Conservation (phyloP, 1,139 yeast genomes). For the Candida sanyaensis region DNA sequence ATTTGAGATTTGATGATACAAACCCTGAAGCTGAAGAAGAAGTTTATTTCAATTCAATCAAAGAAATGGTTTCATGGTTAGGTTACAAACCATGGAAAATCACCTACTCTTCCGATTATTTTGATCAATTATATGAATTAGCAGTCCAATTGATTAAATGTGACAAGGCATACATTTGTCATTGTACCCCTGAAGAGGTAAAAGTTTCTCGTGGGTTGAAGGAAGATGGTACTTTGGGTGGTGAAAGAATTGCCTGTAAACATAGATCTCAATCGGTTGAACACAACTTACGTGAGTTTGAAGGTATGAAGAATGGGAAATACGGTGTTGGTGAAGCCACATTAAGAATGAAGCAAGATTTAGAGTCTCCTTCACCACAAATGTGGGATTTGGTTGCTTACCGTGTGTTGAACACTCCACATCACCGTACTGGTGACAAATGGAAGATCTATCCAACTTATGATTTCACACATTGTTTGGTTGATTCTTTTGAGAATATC, state of each 20-base stretch:
- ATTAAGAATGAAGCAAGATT: slow-evolving; percentile 94
- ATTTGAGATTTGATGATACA: slow-evolving; percentile 94
- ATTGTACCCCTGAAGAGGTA: slow-evolving; percentile 90
- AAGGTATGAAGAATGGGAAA: slow-evolving; percentile 88
- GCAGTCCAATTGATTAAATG: slow-evolving; percentile 76
- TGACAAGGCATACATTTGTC: slow-evolving; percentile 88
- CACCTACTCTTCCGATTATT: slow-evolving; percentile 95
- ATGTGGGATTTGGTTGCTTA: slow-evolving; percentile 99
- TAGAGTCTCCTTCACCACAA: slow-evolving; percentile 91
- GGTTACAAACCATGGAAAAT: slow-evolving; percentile 92
- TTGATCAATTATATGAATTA: slow-evolving; percentile 80
- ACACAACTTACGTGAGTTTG: slow-evolving; percentile 75
- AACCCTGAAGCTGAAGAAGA: slow-evolving; percentile 99
- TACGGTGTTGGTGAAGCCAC: slow-evolving; percentile 92
- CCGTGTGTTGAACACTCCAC: slow-evolving; percentile 88
- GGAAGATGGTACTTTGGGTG: slow-evolving; percentile 91
- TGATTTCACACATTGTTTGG: slow-evolving; percentile 98
- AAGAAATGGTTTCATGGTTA: slow-evolving; percentile 86
- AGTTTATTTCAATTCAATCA: slow-evolving; percentile 79
- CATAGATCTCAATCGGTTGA: slow-evolving; percentile 73
- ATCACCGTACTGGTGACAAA: slow-evolving; percentile 93
- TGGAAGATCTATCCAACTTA: slow-evolving; percentile 99
- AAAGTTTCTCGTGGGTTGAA: slow-evolving; percentile 87
- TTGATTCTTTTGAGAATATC: slow-evolving; percentile 95
- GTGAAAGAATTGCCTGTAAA: slow-evolving; percentile 80